A percentile compares a stretch with the other conserved stretches of the same genome.
These are phyloP conservation scores for Vitis rupestris DNA, from an alignment of 164 flowering plant genomes.

Conservation along the genomic window DNA sequence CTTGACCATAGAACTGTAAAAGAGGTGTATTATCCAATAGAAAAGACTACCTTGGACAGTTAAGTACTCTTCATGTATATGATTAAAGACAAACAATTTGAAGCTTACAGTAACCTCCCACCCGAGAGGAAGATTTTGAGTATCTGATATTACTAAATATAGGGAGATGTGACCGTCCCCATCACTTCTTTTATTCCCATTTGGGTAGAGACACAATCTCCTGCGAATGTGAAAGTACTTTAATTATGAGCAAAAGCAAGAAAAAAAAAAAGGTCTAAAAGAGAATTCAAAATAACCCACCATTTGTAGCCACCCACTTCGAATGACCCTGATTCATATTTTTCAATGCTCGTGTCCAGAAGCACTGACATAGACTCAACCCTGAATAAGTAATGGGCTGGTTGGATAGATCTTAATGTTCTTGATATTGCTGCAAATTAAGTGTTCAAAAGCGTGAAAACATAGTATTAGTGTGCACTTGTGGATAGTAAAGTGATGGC, in stretches of 20 bases:
- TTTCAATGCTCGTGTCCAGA: not conserved
- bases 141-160: not conserved
- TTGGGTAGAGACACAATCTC: conserved; percentile 2
- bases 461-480: too few relatives aligned
- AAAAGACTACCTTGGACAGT: not conserved
- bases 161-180: not conserved
- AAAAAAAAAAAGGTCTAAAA: not conserved
- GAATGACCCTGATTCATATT: conserved; percentile 1
- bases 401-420: not conserved
- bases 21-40: not conserved
- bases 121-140: too few relatives aligned
- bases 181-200: not conserved
- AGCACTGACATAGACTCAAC: not conserved
- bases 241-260: not conserved
- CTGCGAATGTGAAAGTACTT: not conserved
- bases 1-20: not conserved
- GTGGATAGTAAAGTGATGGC: too few relatives aligned
- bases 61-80: too few relatives aligned
- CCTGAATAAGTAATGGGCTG: not conserved
- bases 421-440: too few relatives aligned
- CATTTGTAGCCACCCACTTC: conserved; percentile 5
- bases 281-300: not conserved
- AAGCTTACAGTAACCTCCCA: too few relatives aligned
- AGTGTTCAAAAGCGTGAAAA: too few relatives aligned
- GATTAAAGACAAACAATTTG: too few relatives aligned